These are phyloP conservation scores for Fusarium staphyleae DNA, from an alignment of 2,329 filamentous ascomycete genomes.

Conservation along the genomic window DNA sequence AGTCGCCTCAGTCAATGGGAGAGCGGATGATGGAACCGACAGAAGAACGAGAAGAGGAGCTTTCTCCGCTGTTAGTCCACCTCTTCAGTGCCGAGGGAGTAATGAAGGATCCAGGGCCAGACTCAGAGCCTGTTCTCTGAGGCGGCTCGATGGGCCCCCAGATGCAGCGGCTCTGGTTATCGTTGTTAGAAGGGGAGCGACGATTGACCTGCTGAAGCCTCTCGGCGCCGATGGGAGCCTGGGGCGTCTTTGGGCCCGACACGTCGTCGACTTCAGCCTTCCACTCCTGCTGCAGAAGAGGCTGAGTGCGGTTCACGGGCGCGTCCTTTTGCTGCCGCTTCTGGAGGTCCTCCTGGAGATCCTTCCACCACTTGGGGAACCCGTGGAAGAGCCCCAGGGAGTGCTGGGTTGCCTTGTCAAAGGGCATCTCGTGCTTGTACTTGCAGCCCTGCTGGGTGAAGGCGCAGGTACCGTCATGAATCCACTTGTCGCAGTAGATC, in stretches of 20 bases:
- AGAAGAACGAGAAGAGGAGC: slow-evolving; percentile 22
- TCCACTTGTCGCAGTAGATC: slow-evolving; percentile 88
- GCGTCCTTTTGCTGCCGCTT: slow-evolving; percentile 21
- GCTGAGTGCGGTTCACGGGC: not conserved
- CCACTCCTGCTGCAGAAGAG: slow-evolving; percentile 17
- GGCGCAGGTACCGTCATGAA: slow-evolving; percentile 83
- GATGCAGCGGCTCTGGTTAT: slow-evolving; percentile 26
- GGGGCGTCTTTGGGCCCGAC: not conserved
- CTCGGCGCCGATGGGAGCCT: slow-evolving; percentile 30
- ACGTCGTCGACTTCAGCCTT: slow-evolving; percentile 16
- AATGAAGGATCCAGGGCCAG: slow-evolving; percentile 9
- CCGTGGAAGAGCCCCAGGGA: slow-evolving; percentile 75
- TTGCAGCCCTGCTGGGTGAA: slow-evolving; percentile 87
- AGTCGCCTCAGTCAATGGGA: not conserved
- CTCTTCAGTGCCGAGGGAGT: slow-evolving; percentile 14
- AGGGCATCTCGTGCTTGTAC: slow-evolving; percentile 91
- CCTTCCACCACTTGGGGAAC: slow-evolving; percentile 67
- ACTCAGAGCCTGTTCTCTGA: slow-evolving; percentile 41
- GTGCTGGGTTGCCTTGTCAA: slow-evolving; percentile 68
- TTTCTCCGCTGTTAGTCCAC: slow-evolving; percentile 13
- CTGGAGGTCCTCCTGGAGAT: slow-evolving; percentile 57
- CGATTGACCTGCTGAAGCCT: slow-evolving; percentile 11
- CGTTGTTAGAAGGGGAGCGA: not conserved
- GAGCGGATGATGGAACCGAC: slow-evolving; percentile 7
- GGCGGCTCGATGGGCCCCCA: slow-evolving; percentile 45